A percentile compares a stretch with the other conserved stretches of the same genome.
Evolutionary conservation across 1,139 yeast species (phyloP).

Genomic region (Saccharomyces hybrid): DNA sequence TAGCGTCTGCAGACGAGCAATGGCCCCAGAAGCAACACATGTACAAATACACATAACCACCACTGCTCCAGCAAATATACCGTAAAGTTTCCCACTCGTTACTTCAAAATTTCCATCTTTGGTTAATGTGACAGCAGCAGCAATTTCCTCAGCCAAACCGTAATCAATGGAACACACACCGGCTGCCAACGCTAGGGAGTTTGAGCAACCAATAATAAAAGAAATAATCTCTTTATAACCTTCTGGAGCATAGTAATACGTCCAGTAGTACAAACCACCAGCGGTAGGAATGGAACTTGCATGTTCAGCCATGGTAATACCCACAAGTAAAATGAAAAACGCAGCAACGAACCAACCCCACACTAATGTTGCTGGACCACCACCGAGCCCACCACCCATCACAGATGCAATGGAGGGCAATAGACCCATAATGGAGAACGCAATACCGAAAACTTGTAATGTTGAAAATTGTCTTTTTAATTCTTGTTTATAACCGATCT

Average conservation of each 20-base stretch:
- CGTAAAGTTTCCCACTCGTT: conserved; percentile 43
- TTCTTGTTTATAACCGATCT: conserved; percentile 48
- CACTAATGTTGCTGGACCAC: conserved; percentile 50
- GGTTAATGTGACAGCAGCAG: conserved; percentile 44
- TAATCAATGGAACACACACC: conserved; percentile 52
- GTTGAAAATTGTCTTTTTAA: conserved; percentile 41
- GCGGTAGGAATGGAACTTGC: conserved; percentile 67
- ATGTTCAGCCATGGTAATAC: conserved; percentile 55
- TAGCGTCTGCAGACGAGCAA: conserved; percentile 52
- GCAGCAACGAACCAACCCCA: conserved; percentile 70
- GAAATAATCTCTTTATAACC: conserved; percentile 39
- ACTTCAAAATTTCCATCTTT: conserved; percentile 42
- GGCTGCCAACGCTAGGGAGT: conserved; percentile 49
- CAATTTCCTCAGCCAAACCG: conserved; percentile 48
- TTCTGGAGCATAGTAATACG: conserved; percentile 47
- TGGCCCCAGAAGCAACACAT: conserved; percentile 42
- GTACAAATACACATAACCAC: conserved; percentile 41
- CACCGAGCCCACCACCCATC: conserved; percentile 35
- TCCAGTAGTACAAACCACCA: conserved; percentile 63
- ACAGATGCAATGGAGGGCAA: conserved; percentile 42
- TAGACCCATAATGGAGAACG: conserved; percentile 47
- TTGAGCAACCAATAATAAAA: conserved; percentile 52
- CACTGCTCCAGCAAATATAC: conserved; percentile 48
- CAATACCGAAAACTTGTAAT: conserved; percentile 43
- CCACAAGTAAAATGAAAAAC: conserved; percentile 50